Evolutionary conservation across 441 rosid species (phyloP).

Genomic region (Jatropha multifida): DNA sequence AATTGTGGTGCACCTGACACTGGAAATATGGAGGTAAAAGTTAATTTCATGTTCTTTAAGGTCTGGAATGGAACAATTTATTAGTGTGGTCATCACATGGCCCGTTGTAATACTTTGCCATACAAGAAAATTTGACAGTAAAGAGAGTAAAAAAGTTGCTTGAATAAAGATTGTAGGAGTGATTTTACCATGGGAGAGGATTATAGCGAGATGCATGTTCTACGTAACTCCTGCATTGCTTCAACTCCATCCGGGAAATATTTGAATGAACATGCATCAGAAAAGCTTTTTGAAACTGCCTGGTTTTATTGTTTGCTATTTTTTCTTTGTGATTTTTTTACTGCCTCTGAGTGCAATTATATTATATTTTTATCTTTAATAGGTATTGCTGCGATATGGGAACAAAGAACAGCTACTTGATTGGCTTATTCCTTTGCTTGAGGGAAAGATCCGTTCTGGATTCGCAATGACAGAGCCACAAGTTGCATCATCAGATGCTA

Average conservation of each 20-base stretch:
- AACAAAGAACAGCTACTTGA: constrained; percentile 80
- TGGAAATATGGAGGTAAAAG: constrained; percentile 97
- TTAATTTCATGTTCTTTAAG: constrained; percentile 9
- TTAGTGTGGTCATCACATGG: background rate
- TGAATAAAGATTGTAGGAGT: background rate
- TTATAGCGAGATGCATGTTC: background rate
- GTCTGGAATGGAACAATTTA: background rate
- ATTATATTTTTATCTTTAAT: constrained; percentile 9
- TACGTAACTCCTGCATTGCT: constrained; percentile 5
- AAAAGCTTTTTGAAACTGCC: constrained; percentile 10
- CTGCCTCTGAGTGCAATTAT: background rate
- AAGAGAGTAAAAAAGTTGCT: background rate
- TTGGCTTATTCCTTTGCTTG: constrained; percentile 94
- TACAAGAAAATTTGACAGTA: background rate
- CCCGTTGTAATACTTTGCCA: background rate
- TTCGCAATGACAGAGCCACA: constrained; percentile 99
- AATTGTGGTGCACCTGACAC: constrained; percentile 99
- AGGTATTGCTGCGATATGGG: constrained; percentile 93
- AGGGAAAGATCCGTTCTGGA: constrained; percentile 94
- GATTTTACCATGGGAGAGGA: background rate
- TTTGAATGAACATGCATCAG: constrained; percentile 6
- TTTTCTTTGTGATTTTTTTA: background rate
- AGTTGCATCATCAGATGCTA: constrained; percentile 99
- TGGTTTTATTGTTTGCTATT: constrained; percentile 1
- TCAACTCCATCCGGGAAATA: constrained; percentile 11